Evolutionary conservation across 306 rosid species (phyloP), one percentile per base, ranked within the genome.

Genomic region (Acmispon strigosus): DNA sequence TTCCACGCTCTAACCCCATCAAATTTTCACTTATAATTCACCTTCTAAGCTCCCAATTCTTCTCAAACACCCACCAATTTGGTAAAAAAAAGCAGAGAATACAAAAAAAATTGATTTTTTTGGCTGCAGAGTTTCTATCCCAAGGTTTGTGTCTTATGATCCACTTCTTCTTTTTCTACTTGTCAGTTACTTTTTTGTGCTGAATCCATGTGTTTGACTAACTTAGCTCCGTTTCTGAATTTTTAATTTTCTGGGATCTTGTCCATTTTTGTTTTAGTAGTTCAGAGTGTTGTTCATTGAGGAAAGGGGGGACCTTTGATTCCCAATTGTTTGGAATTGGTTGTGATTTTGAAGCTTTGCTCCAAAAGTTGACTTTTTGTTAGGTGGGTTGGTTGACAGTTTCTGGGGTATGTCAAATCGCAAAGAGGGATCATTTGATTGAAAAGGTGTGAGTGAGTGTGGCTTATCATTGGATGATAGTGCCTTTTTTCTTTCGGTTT

Each of bases 61-160:
- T 42, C 41, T 12, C 60, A 29, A 73, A 53, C 73, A 58, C 67
- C 68, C 65, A 76, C 18, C 73, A 54, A 77, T 68, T 72, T 83
- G 62, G 57, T 7, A 3, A 22, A 39, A 37, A 61, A n/a, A 4
- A 39, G 39, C 4, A 60, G 14, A 53, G 8, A 52, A 4, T 16
- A 0, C 0, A 0, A 8, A 1, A 39, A 9, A 52, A 52, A 57
- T 42, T 48, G 52, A 32, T 66, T 72, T 74, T 73, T 67, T 59
- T 0, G 69, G 69, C 69, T 7, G 1, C 18, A 1, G 2, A 18
- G 22, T 32, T 85, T 76, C 56, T 65, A 42, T 9, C 44, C 66
- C 57, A 41, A 87, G 87, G 92, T 88, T 53, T 67, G 83, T 72
- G 32, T 4, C 32, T 63, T 63, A 29, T 75, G n/a, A 15, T 36